Evolutionary conservation across 1,284 basidiomycete species (phyloP).

Genomic region (Ustanciosporium gigantosporum): DNA sequence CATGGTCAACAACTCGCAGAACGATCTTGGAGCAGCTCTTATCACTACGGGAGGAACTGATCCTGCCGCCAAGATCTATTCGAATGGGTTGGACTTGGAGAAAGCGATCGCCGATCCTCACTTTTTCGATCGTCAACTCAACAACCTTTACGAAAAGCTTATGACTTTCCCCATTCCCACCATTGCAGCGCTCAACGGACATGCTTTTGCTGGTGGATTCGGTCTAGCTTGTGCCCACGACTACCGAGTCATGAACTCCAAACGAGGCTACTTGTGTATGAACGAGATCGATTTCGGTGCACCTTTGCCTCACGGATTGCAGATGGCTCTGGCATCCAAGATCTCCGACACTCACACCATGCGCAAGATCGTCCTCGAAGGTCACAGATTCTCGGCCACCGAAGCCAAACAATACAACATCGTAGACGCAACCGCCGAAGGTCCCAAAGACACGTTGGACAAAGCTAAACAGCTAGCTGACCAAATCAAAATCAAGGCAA

Average conservation of each 20-base stretch:
- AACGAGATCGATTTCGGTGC: slow-evolving; percentile 69
- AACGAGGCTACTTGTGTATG: slow-evolving; percentile 84
- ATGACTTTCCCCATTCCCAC: slow-evolving; percentile 66
- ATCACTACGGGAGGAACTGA: slow-evolving; percentile 43
- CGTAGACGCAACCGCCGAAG: slow-evolving; percentile 71
- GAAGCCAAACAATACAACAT: slow-evolving; percentile 74
- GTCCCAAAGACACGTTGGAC: slow-evolving; percentile 67
- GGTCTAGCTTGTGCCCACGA: slow-evolving; percentile 81
- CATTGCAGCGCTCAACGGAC: slow-evolving; percentile 86
- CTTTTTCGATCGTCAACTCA: slow-evolving; percentile 66
- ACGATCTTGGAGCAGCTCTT: slow-evolving; percentile 45
- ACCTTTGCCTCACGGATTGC: slow-evolving; percentile 55
- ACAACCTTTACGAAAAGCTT: slow-evolving; percentile 65
- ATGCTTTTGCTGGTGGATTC: slow-evolving; percentile 84
- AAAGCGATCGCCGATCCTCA: slow-evolving; percentile 69
- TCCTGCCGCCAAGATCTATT: slow-evolving; percentile 44
- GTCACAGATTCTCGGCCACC: slow-evolving; percentile 75
- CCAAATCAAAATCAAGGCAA: slow-evolving; percentile 62
- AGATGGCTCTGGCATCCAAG: slow-evolving; percentile 71
- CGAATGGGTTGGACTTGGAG: slow-evolving; percentile 73
- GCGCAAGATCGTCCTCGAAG: slow-evolving; percentile 79
- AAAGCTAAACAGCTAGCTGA: slow-evolving; percentile 62
- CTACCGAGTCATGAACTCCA: slow-evolving; percentile 85
- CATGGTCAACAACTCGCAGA: slow-evolving; percentile 29
- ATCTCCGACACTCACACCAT: slow-evolving; percentile 69